Conservation (phyloP, 352 stramenopile species). For the Phytophthora palmivora region DNA sequence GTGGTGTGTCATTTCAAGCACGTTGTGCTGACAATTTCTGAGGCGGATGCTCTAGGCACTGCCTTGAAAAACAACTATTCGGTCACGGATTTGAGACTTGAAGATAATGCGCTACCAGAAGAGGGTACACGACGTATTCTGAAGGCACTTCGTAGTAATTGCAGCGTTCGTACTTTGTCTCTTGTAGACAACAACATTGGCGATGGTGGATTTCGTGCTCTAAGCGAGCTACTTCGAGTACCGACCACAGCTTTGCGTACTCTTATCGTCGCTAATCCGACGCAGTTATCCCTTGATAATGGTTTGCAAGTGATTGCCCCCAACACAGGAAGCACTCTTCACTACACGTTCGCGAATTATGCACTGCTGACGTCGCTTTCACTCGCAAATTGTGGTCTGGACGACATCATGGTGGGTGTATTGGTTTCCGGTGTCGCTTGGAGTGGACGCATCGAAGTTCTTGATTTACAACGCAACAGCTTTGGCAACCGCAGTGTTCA, state of each 20-base stretch:
- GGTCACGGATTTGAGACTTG: constrained; percentile 39
- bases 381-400: constrained; percentile 47
- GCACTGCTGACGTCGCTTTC: constrained; percentile 34
- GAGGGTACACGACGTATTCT: constrained; percentile 45
- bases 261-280: constrained; percentile 41
- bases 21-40: constrained; percentile 43
- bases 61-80: constrained; percentile 41
- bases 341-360: constrained; percentile 50
- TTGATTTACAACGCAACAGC: constrained; percentile 47
- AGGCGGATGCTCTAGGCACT: constrained; percentile 39
- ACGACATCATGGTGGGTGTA: constrained; percentile 43
- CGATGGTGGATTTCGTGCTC: constrained; percentile 41
- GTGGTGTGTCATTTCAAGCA: constrained; percentile 45
- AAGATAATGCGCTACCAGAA: constrained; percentile 48
- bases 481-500: constrained; percentile 39
- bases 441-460: constrained; percentile 38
- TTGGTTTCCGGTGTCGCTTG: constrained; percentile 51
- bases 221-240: constrained; percentile 40
- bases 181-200: constrained; percentile 48
- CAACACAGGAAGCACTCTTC: constrained; percentile 33
- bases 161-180: constrained; percentile 29
- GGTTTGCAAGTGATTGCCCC: constrained; percentile 29
- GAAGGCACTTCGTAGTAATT: constrained; percentile 31
- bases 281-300: constrained; percentile 29
- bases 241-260: constrained; percentile 21